These are phyloP conservation scores for Melanogaster broomeanus DNA, from an alignment of 768 basidiomycete genomes.

Conservation along the genomic window DNA sequence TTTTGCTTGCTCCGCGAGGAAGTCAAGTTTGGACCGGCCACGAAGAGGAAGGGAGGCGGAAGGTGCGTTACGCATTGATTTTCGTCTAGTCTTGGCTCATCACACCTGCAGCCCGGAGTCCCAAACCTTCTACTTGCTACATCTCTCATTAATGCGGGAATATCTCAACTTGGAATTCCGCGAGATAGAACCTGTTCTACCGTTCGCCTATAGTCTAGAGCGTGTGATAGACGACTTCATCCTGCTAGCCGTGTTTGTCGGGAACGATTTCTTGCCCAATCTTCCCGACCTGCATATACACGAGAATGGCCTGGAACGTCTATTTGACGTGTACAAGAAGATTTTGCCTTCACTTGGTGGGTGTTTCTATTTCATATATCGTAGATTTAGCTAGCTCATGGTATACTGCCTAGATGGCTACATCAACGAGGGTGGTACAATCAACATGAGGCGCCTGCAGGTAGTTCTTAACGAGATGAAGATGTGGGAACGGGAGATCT, in stretches of 20 bases:
- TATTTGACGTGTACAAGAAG: constrained; percentile 96
- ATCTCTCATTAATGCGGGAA: constrained; percentile 93
- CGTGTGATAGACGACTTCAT: constrained; percentile 98
- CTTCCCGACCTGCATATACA: constrained; percentile 97
- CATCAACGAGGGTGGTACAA: constrained; percentile 85
- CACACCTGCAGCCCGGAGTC: constrained; percentile 54
- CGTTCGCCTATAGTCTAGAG: constrained; percentile 88
- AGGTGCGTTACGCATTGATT: constrained; percentile 38
- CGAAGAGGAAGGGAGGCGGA: constrained; percentile 66
- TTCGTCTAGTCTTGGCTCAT: constrained; percentile 6
- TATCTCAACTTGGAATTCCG: constrained; percentile 96
- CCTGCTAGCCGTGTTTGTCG: constrained; percentile 93
- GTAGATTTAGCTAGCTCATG: constrained; percentile 1
- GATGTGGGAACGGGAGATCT: constrained; percentile 85
- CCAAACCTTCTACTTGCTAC: constrained; percentile 92
- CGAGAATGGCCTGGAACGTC: constrained; percentile 89
- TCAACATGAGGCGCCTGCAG: constrained; percentile 80
- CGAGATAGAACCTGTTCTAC: constrained; percentile 61
- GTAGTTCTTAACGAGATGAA: constrained; percentile 87
- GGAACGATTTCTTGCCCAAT: constrained; percentile 97
- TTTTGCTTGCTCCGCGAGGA: constrained; percentile 97
- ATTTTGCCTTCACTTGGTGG: constrained; percentile 74
- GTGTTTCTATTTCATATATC: constrained; percentile 13
- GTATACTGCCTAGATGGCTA: constrained; percentile 68
- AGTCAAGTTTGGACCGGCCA: constrained; percentile 90